A percentile compares a stretch with the other conserved stretches of the same genome.
Evolutionary conservation across 805 yeast genomes (phyloP).

Genomic region (Spathaspora passalidarum): DNA sequence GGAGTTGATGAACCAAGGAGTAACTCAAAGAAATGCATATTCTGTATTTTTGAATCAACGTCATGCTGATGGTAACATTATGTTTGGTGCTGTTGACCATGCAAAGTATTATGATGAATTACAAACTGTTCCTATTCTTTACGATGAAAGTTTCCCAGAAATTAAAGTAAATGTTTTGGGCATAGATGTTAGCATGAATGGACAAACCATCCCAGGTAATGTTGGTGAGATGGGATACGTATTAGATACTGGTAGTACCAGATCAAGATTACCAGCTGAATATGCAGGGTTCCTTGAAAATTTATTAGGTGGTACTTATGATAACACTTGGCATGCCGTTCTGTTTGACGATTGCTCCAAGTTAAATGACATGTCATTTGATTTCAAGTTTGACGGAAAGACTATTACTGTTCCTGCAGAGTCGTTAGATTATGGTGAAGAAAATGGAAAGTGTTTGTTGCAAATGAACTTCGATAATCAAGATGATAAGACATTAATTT

Average conservation of each 20-base stretch:
- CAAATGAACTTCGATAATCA: not conserved
- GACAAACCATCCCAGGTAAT: not conserved
- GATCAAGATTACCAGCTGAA: not conserved
- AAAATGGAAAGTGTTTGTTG: not conserved
- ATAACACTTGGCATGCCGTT: not conserved
- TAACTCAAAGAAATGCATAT: slow-evolving; percentile 30
- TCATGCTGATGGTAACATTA: slow-evolving; percentile 28
- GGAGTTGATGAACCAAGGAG: slow-evolving; percentile 29
- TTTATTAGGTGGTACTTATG: not conserved
- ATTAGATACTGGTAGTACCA: not conserved
- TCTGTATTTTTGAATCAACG: slow-evolving; percentile 33
- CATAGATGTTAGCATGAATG: not conserved
- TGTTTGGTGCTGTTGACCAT: slow-evolving; percentile 44
- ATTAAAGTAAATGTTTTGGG: not conserved
- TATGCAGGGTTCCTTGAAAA: not conserved
- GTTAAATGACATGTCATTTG: not conserved
- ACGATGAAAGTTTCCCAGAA: slow-evolving; percentile 23
- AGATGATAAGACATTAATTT: slow-evolving; percentile 17
- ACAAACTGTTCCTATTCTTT: slow-evolving; percentile 30
- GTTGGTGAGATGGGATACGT: not conserved
- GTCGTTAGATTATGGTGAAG: not conserved
- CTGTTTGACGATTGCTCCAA: not conserved
- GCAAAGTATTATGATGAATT: slow-evolving; percentile 36
- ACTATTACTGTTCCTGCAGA: not conserved
- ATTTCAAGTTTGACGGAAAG: not conserved